A percentile compares a stretch with the other conserved stretches of the same genome.
Evolutionary conservation across 306 rosid species (phyloP).

Genomic region (Casuarina glauca): DNA sequence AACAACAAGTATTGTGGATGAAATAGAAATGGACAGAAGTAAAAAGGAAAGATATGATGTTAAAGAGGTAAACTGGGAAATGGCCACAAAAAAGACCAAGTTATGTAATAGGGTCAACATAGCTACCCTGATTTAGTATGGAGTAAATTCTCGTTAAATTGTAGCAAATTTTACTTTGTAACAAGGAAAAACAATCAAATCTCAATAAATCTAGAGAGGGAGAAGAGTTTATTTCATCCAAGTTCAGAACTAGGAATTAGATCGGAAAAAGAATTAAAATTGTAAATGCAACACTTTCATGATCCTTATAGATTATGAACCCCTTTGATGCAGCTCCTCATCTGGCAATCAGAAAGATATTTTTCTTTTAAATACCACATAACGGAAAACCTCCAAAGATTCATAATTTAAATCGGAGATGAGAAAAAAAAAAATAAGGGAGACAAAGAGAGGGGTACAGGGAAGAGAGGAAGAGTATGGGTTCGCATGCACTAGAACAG

Average conservation of each 20-base stretch:
- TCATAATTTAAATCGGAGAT: background rate
- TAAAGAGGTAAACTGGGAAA: background rate
- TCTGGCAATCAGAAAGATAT: background rate
- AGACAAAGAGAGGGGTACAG: background rate
- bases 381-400: background rate
- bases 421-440: background rate
- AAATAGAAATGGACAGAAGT: background rate
- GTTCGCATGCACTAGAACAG: slow-evolving; percentile 10
- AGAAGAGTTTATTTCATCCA: background rate
- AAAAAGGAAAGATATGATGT: background rate
- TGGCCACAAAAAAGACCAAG: background rate
- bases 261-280: background rate
- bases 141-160: background rate
- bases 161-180: slow-evolving; percentile 9
- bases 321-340: background rate
- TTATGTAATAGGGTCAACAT: background rate
- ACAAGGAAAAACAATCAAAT: slow-evolving; percentile 8
- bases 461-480: background rate
- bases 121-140: background rate
- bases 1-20: background rate
- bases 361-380: background rate
- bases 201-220: background rate
- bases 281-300: background rate
- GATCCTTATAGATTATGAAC: background rate
- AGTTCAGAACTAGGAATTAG: background rate